Base-by-base conservation (phyloP, 495 filamentous ascomycete genomes). In the Alectoria sarmentosa region DNA sequence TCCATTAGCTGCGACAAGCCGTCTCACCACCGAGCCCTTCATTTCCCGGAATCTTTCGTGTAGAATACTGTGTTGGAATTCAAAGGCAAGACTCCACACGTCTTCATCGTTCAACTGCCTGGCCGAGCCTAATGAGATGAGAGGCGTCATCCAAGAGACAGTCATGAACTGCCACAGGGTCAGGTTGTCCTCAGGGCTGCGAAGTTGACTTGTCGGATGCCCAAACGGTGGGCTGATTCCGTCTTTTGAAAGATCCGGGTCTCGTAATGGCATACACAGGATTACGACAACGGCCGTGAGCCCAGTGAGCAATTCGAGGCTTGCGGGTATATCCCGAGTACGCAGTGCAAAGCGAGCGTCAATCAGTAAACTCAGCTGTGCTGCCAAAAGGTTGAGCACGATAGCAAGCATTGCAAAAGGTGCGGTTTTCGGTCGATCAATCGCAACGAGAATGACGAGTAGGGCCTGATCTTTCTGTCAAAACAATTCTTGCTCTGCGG, bases 181-280 rank as follows among this genome's bases (percentile, higher is more conserved):
- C 46, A 94, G 71, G 65, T 88, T 83, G 69, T 95, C 90, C 71
- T 95, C 90, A n/a, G 90, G 90, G 58, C 87, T 93, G 38, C 89
- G 84, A 23, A 85, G 78, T 4, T 82, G 69, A 15, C 75, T 80
- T 4, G 81, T 85, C 41, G 90, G 86, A 37, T 75, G 63, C 21
- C 77, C 75, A 41, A 81, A 85, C 9, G 86, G 76, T 19, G 76
- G 72, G 65, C 86, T 84, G 61, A 93, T 91, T 10, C 83, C 82
- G 4, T 80, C 73, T n/a, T 73, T 74, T 32, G 82, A 76, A n/a
- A 88, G 71, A 0, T 72, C 71, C 14, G 84, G 82, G 58, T 88
- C 79, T 61, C 90, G 81, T 65, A 92, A 73, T 23, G 90, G 90
- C 89, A 92, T 93, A 26, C 79, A 71, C 28, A 90, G 71, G 59